Evolutionary conservation across 306 rosid species (phyloP), one percentile per base, ranked within the genome.

Genomic region (Vigna angularis): DNA sequence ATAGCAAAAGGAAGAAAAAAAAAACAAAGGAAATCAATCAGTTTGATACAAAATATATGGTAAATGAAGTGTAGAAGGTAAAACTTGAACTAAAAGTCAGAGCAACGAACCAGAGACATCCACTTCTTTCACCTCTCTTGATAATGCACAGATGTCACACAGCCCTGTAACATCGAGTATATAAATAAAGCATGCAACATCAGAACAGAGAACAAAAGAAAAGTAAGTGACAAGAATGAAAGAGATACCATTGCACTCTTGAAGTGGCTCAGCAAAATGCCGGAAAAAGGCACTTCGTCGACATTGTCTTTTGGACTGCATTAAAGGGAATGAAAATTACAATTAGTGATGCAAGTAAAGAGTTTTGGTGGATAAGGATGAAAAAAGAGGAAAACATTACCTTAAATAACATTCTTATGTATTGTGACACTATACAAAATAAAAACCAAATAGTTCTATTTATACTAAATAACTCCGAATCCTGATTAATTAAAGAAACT

Each of bases 181-280:
- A 78, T 22, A 51, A 70, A 42, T 42, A 63, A 66, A 78, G 77
- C 62, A 48, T 45, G 66, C 24, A 14, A 38, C 6, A 55, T 52
- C 10, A 42, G 50, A 42, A 52, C 20, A 53, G 42, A 71, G 12
- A 42, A 50, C 16, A 44, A 53, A 80, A 70, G 14, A 56, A 55
- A 78, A 70, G 73, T 40, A 74, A 64, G 73, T 40, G 45, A 70
- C 40, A 78, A 61, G 18, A 63, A 65, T 40, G 36, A 70, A 71
- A 63, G n/a, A 40, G n/a, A 40, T 88, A 93, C 98, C 98, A 81
- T 89, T 89, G 89, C 96, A 93, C 63, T 94, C 98, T 84, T 90
- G 90, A 18, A 81, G 66, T 78, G 97, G 96, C 90, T 94, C 98
- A 44, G 96, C 93, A 88, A 94, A 94, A 83, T 94, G 97, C 56